A percentile compares a stretch with the other conserved stretches of the same genome.
These are phyloP conservation scores for Aspergillus haitiensis DNA, from an alignment of 495 filamentous ascomycete genomes.

Conservation along the genomic window DNA sequence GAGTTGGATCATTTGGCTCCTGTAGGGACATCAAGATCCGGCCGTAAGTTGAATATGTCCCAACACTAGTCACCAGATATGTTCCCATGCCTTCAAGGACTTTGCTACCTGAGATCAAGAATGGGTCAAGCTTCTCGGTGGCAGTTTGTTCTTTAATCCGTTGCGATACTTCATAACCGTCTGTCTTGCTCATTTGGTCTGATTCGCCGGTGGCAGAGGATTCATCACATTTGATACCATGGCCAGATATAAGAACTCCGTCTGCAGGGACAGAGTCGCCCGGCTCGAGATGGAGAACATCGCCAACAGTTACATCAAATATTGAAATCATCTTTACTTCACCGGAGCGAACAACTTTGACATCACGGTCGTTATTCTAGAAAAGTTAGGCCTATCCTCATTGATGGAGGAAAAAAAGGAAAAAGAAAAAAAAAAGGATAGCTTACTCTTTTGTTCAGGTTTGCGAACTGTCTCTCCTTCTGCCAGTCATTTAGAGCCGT, in stretches of 20 bases:
- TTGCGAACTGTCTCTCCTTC: conserved; percentile 77
- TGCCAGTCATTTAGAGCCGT: conserved; percentile 77
- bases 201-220: conserved; percentile 71
- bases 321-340: conserved; percentile 70
- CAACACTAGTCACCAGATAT: conserved; percentile 64
- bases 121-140: conserved; percentile 61
- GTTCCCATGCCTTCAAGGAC: conserved; percentile 66
- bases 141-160: conserved; percentile 55
- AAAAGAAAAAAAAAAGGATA: background rate
- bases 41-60: conserved; percentile 62
- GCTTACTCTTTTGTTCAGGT: conserved; percentile 65
- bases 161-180: conserved; percentile 58
- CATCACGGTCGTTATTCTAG: conserved; percentile 73
- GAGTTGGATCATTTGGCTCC: conserved; percentile 61
- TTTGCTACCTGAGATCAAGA: conserved; percentile 63
- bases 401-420: background rate
- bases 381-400: conserved; percentile 9
- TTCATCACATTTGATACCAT: conserved; percentile 67
- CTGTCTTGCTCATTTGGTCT: conserved; percentile 64
- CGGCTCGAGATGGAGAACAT: conserved; percentile 71
- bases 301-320: conserved; percentile 69
- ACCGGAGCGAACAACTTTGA: conserved; percentile 76
- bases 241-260: conserved; percentile 61
- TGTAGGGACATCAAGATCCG: conserved; percentile 65
- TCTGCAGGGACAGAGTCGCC: conserved; percentile 68